These are phyloP conservation scores for Penicillium daleae DNA, from an alignment of 495 filamentous ascomycete genomes.

Conservation along the genomic window DNA sequence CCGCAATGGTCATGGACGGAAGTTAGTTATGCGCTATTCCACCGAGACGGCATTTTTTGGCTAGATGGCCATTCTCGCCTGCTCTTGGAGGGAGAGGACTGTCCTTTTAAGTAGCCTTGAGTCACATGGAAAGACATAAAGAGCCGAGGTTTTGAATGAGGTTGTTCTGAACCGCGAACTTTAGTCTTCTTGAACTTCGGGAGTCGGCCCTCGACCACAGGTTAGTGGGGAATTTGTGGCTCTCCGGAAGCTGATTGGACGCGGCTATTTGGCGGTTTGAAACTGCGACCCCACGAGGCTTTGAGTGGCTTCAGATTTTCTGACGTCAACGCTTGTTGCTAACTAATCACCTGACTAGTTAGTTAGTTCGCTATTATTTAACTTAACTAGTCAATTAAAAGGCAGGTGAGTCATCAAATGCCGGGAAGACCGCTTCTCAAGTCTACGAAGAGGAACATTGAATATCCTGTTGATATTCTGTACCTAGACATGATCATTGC, in stretches of 20 bases:
- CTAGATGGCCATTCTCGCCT: conserved; percentile 3
- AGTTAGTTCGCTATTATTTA: too few species aligned
- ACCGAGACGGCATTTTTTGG: not conserved
- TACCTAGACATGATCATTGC: too few species aligned
- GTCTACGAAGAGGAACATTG: too few species aligned
- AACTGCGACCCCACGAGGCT: too few species aligned
- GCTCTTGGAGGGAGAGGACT: conserved; percentile 4
- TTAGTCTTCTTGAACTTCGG: conserved; percentile 9
- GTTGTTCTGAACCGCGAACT: too few species aligned
- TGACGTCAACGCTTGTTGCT: not conserved
- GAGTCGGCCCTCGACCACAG: conserved; percentile 7
- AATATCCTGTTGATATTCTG: too few species aligned
- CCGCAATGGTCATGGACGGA: too few species aligned
- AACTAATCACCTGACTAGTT: not conserved
- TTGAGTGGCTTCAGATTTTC: too few species aligned
- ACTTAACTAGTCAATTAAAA: too few species aligned
- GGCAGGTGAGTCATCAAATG: too few species aligned
- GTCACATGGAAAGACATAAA: conserved; percentile 12
- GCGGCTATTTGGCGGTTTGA: conserved; percentile 4
- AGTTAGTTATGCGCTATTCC: too few species aligned
- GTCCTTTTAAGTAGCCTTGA: conserved; percentile 13
- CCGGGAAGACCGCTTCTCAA: too few species aligned
- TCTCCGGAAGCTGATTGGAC: conserved; percentile 11
- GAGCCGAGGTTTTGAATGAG: conserved; percentile 14
- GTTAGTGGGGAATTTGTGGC: conserved; percentile 9